Base-by-base conservation (phyloP, 139 green algal species). In the Microglena sp. region DNA sequence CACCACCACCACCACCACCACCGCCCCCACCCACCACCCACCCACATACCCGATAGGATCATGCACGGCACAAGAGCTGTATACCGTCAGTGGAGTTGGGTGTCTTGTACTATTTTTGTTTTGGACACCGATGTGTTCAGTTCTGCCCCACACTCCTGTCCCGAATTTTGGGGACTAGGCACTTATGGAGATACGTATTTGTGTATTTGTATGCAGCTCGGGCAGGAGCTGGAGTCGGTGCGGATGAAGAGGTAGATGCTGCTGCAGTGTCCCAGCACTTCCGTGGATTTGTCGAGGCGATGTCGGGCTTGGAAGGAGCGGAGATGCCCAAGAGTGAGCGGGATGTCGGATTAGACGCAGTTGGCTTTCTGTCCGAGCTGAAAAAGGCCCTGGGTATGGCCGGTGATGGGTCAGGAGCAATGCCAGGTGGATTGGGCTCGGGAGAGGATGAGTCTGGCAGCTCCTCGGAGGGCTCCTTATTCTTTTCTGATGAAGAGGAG, bases 401-500 rank as follows among this genome's bases (percentile, higher is more conserved):
- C 29, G 56, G 18, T 36, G 32, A 70, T 1, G 53, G 50, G n/a
- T 5, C 43, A 69, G 1, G 53, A 66, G 28, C 45, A n/a, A n/a
- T n/a, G n/a, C n/a, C n/a, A n/a, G n/a, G n/a, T n/a, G n/a, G n/a
- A n/a, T n/a, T n/a, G n/a, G n/a, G n/a, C n/a, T n/a, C n/a, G n/a
- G n/a, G 43, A 24, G 68, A 54, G n/a, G 68, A 75, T 32, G 68
- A 69, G 1, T 62, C 27, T 33, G 61, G 29, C 0, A 65, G 34
- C 1, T 70, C 72, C 1, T 29, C 18, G 0, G 68, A 72, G 4
- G 74, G 68, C 0, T 76, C 68, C 1, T 80, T 68, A 0, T 80
- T 80, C 60, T 80, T 79, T n/a, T 75, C 67, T 50, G 73, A 76
- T 26, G 63, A 68, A 1, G 68, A 62, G 7, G 60, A 44, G 0